Percentiles rank a stretch among this genome's conserved stretches.
These are phyloP conservation scores for Xylariaceae sp. DNA, from an alignment of 2,329 filamentous ascomycete species.

Conservation along the genomic window DNA sequence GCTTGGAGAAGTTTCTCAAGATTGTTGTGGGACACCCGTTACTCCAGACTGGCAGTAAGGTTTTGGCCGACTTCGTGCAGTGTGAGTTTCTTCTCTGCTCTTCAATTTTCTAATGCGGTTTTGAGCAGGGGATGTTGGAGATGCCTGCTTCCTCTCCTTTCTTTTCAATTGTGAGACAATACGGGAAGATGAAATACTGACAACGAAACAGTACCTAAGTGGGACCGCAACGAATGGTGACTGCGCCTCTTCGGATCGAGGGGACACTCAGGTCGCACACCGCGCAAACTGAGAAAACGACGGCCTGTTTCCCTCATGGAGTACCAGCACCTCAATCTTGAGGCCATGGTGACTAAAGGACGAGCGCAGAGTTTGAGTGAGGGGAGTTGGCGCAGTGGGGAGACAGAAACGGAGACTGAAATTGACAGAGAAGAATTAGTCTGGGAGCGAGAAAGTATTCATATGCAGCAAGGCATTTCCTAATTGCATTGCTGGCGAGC, in stretches of 20 bases:
- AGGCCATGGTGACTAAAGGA: background rate
- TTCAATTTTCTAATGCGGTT: background rate
- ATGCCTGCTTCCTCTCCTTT: background rate
- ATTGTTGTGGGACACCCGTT: slow-evolving; percentile 96
- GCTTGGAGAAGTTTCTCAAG: slow-evolving; percentile 91
- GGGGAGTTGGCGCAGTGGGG: no score
- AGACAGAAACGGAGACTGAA: background rate
- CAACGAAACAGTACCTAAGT: slow-evolving; percentile 65
- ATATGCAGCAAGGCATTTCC: no score
- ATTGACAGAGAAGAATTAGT: no score
- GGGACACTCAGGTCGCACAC: slow-evolving; percentile 28
- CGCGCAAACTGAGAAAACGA: slow-evolving; percentile 45
- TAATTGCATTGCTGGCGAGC: no score
- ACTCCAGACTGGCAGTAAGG: slow-evolving; percentile 95
- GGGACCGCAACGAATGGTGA: slow-evolving; percentile 90
- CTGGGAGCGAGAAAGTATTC: no score
- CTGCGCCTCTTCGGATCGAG: slow-evolving; percentile 36
- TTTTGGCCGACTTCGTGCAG: slow-evolving; percentile 93
- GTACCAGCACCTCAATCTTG: no score
- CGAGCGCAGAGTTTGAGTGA: no score
- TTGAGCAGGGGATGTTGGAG: background rate
- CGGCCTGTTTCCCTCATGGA: slow-evolving; percentile 27
- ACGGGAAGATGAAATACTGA: background rate
- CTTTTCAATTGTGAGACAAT: no score
- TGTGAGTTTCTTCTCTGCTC: slow-evolving; percentile 54